Evolutionary conservation across 2,329 filamentous ascomycete species (phyloP).

Genomic region (Rhinocladiella similis): DNA sequence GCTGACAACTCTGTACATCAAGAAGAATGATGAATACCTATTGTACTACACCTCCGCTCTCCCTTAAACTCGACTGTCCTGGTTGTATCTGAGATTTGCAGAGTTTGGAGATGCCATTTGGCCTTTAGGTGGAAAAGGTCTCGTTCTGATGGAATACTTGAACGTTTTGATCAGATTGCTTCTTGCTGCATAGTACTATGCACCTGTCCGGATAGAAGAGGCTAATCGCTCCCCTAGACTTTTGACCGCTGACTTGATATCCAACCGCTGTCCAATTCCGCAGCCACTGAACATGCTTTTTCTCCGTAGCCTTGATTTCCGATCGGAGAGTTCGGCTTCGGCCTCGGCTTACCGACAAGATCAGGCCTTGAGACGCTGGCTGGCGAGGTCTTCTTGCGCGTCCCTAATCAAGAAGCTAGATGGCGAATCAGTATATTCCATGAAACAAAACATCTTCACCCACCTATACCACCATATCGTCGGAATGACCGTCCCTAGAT

Average conservation of each 20-base stretch:
- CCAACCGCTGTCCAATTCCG: background rate
- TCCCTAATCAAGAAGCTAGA: constrained; percentile 87
- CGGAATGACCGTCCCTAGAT: constrained; percentile 86
- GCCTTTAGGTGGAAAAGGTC: too few species aligned
- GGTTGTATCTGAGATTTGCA: too few species aligned
- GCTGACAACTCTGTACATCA: too few species aligned
- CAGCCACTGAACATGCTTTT: background rate
- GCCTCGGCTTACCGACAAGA: background rate
- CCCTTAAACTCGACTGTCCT: too few species aligned
- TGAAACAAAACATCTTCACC: constrained; percentile 39
- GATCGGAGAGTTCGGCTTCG: background rate
- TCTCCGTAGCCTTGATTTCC: background rate
- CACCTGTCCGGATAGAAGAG: too few species aligned
- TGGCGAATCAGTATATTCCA: constrained; percentile 3
- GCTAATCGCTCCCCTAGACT: background rate
- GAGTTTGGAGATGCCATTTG: too few species aligned
- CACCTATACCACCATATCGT: constrained; percentile 93
- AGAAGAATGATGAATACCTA: too few species aligned
- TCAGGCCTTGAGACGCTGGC: constrained; percentile 70
- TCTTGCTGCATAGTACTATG: too few species aligned
- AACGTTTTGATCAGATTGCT: too few species aligned
- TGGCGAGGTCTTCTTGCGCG: constrained; percentile 76
- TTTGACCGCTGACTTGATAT: background rate
- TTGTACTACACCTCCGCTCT: too few species aligned
- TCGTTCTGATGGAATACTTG: too few species aligned